Conservation (phyloP, 1,284 basidiomycete species). For the Microbotryum lychnidis-dioicae region DNA sequence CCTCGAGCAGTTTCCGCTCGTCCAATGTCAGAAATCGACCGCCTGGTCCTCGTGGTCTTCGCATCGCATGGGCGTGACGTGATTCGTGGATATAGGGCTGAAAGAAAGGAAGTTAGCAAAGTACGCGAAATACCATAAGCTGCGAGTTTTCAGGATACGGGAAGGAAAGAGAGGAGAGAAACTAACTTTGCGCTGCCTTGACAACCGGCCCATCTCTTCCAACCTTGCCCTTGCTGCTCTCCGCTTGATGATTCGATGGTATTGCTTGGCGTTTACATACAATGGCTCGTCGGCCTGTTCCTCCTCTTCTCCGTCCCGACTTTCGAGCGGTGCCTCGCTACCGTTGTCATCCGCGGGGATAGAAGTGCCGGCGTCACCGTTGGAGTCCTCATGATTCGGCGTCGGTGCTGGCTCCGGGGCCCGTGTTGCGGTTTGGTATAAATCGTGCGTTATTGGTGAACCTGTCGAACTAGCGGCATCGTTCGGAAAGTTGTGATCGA, state of each 20-base stretch:
- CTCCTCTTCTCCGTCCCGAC: too few species aligned
- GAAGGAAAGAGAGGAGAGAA: neutral
- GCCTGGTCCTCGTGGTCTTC: slow-evolving; percentile 88
- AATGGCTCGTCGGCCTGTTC: slow-evolving; percentile 60
- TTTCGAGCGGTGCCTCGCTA: too few species aligned
- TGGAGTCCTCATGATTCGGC: too few species aligned
- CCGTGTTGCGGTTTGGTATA: too few species aligned
- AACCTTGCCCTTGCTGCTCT: slow-evolving; percentile 76
- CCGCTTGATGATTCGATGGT: slow-evolving; percentile 89
- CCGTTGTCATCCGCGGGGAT: too few species aligned
- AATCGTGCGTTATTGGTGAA: too few species aligned
- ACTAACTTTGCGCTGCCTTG: slow-evolving; percentile 76
- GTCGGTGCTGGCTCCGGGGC: too few species aligned
- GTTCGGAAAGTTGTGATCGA: too few species aligned
- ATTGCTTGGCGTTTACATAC: slow-evolving; percentile 96
- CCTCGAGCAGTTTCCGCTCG: slow-evolving; percentile 45
- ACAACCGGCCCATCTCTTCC: slow-evolving; percentile 84
- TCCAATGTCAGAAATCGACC: slow-evolving; percentile 93
- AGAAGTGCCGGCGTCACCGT: too few species aligned
- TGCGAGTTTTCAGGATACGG: too few species aligned
- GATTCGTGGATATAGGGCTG: slow-evolving; percentile 34
- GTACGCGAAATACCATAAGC: neutral
- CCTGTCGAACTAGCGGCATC: too few species aligned
- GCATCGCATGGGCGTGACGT: slow-evolving; percentile 93
- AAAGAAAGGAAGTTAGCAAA: neutral